phyloP scores from a whole-genome alignment of 768 basidiomycete species.

The Mycena olivaceomarginata region DNA sequence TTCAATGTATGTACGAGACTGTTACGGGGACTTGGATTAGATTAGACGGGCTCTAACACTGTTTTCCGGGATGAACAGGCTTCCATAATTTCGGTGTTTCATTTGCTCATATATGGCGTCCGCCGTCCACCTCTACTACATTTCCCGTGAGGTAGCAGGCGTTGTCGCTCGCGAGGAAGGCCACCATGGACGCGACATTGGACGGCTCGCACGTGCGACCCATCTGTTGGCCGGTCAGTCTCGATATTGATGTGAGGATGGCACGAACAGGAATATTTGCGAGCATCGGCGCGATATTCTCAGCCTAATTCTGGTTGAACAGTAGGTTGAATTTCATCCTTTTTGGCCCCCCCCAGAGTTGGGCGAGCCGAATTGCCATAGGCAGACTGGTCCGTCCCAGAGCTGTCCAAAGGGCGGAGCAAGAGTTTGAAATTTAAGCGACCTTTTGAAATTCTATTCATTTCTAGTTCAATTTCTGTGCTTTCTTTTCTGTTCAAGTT shows the following conservation, averaged over 20 bases:
- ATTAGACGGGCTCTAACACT: not conserved
- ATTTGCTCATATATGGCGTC: constrained; percentile 13
- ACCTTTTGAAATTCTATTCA: too few species aligned
- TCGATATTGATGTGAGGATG: not conserved
- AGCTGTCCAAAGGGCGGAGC: too few species aligned
- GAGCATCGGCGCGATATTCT: constrained; percentile 37
- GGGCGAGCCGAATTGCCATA: too few species aligned
- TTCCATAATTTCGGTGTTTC: not conserved
- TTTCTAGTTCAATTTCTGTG: too few species aligned
- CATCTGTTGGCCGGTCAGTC: constrained; percentile 10
- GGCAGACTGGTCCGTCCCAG: too few species aligned
- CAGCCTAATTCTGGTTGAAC: too few species aligned
- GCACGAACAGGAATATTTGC: constrained; percentile 30
- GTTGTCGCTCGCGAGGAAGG: constrained; percentile 31
- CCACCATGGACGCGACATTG: constrained; percentile 27
- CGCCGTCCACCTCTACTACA: constrained; percentile 30
- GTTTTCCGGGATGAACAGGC: not conserved
- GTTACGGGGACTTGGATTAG: not conserved
- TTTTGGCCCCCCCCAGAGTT: too few species aligned
- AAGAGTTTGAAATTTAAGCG: too few species aligned
- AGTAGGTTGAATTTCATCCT: too few species aligned
- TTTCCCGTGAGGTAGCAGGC: constrained; percentile 33
- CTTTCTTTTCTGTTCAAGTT: too few species aligned
- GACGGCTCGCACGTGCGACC: constrained; percentile 33
- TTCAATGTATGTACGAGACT: not conserved